phyloP scores from a whole-genome alignment of 345 rosid genomes.

The Psidium friedrichsthalianum region DNA sequence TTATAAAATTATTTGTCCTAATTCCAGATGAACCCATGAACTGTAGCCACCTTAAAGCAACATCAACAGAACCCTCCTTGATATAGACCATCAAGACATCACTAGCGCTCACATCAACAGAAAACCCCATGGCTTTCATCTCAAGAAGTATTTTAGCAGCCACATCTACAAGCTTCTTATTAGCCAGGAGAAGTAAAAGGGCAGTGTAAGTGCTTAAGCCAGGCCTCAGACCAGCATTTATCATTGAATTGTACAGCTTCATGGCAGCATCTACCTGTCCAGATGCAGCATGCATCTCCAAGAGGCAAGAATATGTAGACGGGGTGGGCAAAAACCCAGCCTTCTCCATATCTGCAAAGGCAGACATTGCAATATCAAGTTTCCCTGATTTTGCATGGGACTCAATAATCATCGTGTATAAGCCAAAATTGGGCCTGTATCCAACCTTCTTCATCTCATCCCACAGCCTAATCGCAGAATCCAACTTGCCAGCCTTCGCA shows the following conservation, averaged over 20 bases:
- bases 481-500: conserved; percentile 90
- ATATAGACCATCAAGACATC: conserved; percentile 94
- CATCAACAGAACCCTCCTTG: conserved; percentile 84
- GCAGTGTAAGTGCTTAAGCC: conserved; percentile 79
- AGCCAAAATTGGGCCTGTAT: conserved; percentile 81
- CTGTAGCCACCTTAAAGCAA: conserved; percentile 85
- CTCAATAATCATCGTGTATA: conserved; percentile 75
- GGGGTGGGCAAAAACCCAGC: conserved; percentile 92
- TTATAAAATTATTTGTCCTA: conserved; percentile 82
- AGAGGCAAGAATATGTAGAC: conserved; percentile 80
- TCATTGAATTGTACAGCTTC: conserved; percentile 93
- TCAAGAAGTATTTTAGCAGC: conserved; percentile 91
- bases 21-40: conserved; percentile 96
- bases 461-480: conserved; percentile 80
- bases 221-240: conserved; percentile 81
- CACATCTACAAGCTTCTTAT: conserved; percentile 83
- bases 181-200: conserved; percentile 74
- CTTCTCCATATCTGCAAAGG: conserved; percentile 82
- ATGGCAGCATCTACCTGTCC: conserved; percentile 91
- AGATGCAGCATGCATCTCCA: conserved; percentile 91
- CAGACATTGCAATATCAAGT: conserved; percentile 81
- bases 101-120: conserved; percentile 87
- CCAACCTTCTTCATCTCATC: conserved; percentile 83
- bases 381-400: conserved; percentile 97
- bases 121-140: conserved; percentile 93